Conservation (phyloP, 2,329 filamentous ascomycete species). For the Fusarium stilboides region DNA sequence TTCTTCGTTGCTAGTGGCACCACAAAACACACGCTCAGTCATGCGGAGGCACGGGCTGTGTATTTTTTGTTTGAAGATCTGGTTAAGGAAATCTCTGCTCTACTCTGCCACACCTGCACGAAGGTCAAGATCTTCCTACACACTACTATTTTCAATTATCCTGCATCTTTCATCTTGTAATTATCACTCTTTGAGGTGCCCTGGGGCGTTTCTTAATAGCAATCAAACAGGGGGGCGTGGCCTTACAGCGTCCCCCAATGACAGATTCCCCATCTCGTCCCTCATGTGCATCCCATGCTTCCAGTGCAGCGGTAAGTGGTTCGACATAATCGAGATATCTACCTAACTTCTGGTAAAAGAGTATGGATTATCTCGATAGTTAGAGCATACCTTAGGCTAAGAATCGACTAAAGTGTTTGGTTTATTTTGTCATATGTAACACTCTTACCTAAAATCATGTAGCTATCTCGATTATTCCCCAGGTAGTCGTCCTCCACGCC, state of each 20-base stretch:
- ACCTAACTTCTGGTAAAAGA: no score
- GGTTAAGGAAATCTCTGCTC: neutral
- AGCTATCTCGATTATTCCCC: no score
- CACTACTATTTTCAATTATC: constrained; percentile 7
- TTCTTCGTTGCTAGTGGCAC: constrained; percentile 41
- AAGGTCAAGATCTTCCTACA: constrained; percentile 20
- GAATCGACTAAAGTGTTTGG: no score
- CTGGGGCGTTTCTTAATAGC: neutral
- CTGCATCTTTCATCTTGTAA: constrained; percentile 14
- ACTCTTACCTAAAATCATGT: neutral
- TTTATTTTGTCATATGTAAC: neutral
- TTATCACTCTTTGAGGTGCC: neutral
- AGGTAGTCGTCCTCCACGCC: constrained; percentile 8
- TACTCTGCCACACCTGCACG: constrained; percentile 2
- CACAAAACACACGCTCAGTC: constrained; percentile 32
- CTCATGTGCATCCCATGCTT: neutral
- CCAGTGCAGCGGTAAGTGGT: no score
- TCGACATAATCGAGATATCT: no score
- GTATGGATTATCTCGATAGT: no score
- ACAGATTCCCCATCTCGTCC: constrained; percentile 6
- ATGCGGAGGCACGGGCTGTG: constrained; percentile 34
- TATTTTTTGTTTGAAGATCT: neutral
- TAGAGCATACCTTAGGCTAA: no score
- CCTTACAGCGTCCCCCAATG: constrained; percentile 10
- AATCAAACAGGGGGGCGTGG: constrained; percentile 18